Evolutionary conservation across 192 early-diverging fungal species (phyloP).

Genomic region (Phlyctochytrium bullatum): DNA sequence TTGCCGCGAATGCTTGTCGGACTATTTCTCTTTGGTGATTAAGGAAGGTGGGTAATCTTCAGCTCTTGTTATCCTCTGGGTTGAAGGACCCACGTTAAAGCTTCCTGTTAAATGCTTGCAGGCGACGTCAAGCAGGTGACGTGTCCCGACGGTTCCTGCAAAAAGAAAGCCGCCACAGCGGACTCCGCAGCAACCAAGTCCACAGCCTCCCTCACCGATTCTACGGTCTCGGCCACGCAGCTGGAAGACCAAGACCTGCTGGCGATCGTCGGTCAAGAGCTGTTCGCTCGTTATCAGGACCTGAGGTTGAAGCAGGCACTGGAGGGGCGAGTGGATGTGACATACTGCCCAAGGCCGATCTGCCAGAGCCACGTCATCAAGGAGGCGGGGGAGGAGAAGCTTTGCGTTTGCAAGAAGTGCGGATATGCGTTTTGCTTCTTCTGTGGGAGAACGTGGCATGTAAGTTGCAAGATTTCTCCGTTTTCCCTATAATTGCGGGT

Average conservation of each 20-base stretch:
- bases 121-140: slow-evolving; percentile 14
- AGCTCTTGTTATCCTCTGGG: neutral
- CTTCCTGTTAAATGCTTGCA: too few relatives aligned
- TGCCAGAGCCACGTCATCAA: slow-evolving; percentile 30
- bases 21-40: slow-evolving; percentile 36
- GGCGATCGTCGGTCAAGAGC: neutral
- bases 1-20: slow-evolving; percentile 29
- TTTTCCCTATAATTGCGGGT: neutral
- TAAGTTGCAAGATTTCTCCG: neutral
- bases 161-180: neutral
- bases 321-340: slow-evolving; percentile 26
- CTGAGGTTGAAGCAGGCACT: slow-evolving; percentile 15
- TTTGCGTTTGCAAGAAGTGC: slow-evolving; percentile 35
- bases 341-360: slow-evolving; percentile 33
- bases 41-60: slow-evolving; percentile 16
- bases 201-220: neutral
- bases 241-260: slow-evolving; percentile 11
- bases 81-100: too few relatives aligned
- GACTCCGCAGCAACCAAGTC: neutral
- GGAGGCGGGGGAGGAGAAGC: slow-evolving; percentile 32
- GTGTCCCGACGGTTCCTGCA: slow-evolving; percentile 27
- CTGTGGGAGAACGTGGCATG: slow-evolving; percentile 35
- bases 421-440: slow-evolving; percentile 38
- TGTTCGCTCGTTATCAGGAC: slow-evolving; percentile 16
- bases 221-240: neutral